These are phyloP conservation scores for Singerocomus inundabilis DNA, from an alignment of 1,284 basidiomycete species.

Conservation along the genomic window DNA sequence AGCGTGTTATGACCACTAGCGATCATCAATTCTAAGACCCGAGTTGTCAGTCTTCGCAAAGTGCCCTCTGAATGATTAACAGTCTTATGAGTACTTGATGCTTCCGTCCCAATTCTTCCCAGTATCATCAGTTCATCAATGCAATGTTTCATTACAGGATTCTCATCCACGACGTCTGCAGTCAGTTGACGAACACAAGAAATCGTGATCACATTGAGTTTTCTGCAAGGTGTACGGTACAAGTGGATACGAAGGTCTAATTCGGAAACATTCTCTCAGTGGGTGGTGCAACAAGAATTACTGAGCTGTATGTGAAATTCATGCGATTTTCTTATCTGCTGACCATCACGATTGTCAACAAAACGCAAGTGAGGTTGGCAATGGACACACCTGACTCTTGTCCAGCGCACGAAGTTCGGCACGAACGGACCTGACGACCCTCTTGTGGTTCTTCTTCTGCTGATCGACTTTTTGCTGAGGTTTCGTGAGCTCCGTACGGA, in stretches of 20 bases:
- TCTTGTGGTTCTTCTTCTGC: not conserved
- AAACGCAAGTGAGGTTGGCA: not conserved
- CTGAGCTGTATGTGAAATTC: not conserved
- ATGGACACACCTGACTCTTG: not conserved
- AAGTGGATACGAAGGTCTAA: not conserved
- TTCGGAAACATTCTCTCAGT: not conserved
- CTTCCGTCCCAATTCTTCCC: too few species aligned
- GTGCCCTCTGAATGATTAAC: too few species aligned
- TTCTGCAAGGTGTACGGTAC: not conserved
- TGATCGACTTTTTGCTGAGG: not conserved
- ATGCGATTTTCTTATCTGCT: not conserved
- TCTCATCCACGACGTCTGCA: too few species aligned
- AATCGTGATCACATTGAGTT: not conserved
- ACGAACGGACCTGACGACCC: slow-evolving; percentile 5
- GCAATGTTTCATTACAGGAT: too few species aligned
- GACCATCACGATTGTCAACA: not conserved
- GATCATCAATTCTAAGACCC: too few species aligned
- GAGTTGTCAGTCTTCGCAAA: too few species aligned
- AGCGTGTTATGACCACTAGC: too few species aligned
- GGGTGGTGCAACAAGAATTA: not conserved
- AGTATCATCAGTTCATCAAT: too few species aligned
- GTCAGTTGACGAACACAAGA: too few species aligned
- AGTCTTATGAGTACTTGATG: too few species aligned
- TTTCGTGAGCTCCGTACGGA: slow-evolving; percentile 3
- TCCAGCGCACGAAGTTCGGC: not conserved